phyloP scores from a whole-genome alignment of 371 early-diverging fungal genomes.

The Mucor racemosus region DNA sequence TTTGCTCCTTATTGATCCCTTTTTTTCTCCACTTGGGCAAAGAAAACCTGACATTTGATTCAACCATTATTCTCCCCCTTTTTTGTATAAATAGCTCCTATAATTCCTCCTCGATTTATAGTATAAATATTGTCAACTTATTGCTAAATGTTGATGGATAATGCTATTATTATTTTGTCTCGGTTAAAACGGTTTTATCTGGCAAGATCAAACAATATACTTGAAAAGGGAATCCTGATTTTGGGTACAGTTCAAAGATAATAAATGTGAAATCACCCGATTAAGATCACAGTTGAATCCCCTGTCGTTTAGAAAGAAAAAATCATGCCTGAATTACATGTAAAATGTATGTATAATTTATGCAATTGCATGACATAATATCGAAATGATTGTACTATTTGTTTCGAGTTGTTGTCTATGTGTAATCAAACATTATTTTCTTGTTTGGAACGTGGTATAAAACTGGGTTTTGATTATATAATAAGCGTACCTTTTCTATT shows the following conservation, averaged over 20 bases:
- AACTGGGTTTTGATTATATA: not conserved
- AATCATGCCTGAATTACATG: not conserved
- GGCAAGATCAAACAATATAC: not conserved
- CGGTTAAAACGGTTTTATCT: not conserved
- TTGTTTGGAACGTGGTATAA: not conserved
- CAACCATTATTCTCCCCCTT: not conserved
- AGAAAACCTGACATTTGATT: not conserved
- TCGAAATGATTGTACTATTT: no score
- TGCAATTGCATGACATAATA: not conserved
- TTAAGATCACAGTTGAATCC: not conserved
- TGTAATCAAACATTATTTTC: not conserved
- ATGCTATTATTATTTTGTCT: no score
- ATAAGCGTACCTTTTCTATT: not conserved
- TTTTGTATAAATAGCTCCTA: not conserved
- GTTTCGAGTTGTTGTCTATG: not conserved
- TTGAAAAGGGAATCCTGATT: not conserved
- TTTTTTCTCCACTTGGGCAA: not conserved
- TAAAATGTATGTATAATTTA: not conserved
- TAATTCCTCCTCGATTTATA: not conserved
- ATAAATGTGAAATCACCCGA: not conserved
- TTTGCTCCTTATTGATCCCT: conserved; percentile 5
- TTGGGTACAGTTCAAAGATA: conserved; percentile 3
- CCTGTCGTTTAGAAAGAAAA: not conserved
- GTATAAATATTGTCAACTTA: not conserved
- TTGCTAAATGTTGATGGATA: not conserved